Evolutionary conservation across 352 stramenopile genomes (phyloP).

Genomic region (Phytophthora chlamydospora): DNA sequence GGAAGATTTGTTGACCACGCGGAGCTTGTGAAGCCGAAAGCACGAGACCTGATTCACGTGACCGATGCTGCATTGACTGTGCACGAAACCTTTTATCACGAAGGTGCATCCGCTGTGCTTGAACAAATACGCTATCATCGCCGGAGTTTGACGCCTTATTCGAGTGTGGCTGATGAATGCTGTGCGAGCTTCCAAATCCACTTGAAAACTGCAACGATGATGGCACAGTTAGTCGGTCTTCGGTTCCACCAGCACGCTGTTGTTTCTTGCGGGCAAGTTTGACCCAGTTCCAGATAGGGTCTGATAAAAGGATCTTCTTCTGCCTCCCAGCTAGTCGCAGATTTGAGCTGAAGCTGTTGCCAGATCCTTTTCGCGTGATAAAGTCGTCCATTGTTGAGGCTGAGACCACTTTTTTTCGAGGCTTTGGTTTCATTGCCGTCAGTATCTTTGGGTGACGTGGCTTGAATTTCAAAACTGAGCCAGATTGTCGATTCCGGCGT

Average conservation of each 20-base stretch:
- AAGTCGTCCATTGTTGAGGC: slow-evolving; percentile 51
- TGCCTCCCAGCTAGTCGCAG: slow-evolving; percentile 44
- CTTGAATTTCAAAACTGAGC: not conserved
- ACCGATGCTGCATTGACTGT: slow-evolving; percentile 10
- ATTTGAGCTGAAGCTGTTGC: slow-evolving; percentile 35
- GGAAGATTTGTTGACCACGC: slow-evolving; percentile 8
- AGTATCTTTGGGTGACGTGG: not conserved
- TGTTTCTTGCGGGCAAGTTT: slow-evolving; percentile 47
- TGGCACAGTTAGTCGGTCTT: not conserved
- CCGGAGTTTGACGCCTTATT: slow-evolving; percentile 18
- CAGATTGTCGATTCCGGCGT: slow-evolving; percentile 4
- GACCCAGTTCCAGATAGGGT: slow-evolving; percentile 57
- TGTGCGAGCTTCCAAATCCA: slow-evolving; percentile 5
- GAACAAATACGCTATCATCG: slow-evolving; percentile 41
- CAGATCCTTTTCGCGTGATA: slow-evolving; percentile 20
- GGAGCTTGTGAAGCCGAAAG: not conserved
- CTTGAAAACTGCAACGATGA: slow-evolving; percentile 6
- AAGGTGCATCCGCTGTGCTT: slow-evolving; percentile 57
- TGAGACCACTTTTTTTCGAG: slow-evolving; percentile 11
- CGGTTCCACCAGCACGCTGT: slow-evolving; percentile 12
- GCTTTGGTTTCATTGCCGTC: slow-evolving; percentile 1
- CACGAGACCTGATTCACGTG: slow-evolving; percentile 16
- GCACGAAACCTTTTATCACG: slow-evolving; percentile 50
- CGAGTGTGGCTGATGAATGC: slow-evolving; percentile 7
- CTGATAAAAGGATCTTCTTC: slow-evolving; percentile 35